Percentiles rank a stretch among this genome's conserved stretches.
Conservation (phyloP, 2,329 filamentous ascomycete species). For the Pestalotiopsis sp. region DNA sequence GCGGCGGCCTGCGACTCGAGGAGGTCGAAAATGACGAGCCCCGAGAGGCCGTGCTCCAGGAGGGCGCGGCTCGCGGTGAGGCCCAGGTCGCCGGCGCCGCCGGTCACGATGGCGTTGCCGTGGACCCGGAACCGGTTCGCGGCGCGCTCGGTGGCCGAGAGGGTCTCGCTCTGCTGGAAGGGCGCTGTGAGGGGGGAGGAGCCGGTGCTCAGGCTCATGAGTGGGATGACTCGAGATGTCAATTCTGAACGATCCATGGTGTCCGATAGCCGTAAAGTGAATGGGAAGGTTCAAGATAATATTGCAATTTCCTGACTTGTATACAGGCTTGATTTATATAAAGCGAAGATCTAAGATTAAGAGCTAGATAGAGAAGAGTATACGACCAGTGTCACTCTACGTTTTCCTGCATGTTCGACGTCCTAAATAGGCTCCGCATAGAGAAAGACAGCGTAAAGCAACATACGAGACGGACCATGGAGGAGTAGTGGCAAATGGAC, state of each 20-base stretch:
- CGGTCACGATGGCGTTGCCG: constrained; percentile 53
- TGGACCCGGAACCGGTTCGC: constrained; percentile 31
- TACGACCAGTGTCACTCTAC: too few relatives aligned
- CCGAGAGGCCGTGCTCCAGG: constrained; percentile 65
- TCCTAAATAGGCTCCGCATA: not conserved
- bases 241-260: constrained; percentile 10
- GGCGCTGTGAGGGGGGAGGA: constrained; percentile 11
- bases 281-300: too few relatives aligned
- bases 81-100: constrained; percentile 65
- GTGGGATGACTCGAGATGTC: constrained; percentile 10
- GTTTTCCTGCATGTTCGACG: too few relatives aligned
- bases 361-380: too few relatives aligned
- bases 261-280: not conserved
- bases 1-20: constrained; percentile 39
- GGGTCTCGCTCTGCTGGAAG: not conserved
- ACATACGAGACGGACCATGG: not conserved
- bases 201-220: constrained; percentile 12
- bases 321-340: not conserved
- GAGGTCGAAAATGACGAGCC: constrained; percentile 62
- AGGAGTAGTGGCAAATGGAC: not conserved
- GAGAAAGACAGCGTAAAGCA: not conserved
- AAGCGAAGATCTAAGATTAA: too few relatives aligned
- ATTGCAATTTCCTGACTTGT: not conserved
- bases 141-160: constrained; percentile 4
- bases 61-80: constrained; percentile 59